A percentile compares a stretch with the other conserved stretches of the same genome.
These are phyloP conservation scores for Thyridium curvatum DNA, from an alignment of 2,329 filamentous ascomycete genomes.

Conservation along the genomic window DNA sequence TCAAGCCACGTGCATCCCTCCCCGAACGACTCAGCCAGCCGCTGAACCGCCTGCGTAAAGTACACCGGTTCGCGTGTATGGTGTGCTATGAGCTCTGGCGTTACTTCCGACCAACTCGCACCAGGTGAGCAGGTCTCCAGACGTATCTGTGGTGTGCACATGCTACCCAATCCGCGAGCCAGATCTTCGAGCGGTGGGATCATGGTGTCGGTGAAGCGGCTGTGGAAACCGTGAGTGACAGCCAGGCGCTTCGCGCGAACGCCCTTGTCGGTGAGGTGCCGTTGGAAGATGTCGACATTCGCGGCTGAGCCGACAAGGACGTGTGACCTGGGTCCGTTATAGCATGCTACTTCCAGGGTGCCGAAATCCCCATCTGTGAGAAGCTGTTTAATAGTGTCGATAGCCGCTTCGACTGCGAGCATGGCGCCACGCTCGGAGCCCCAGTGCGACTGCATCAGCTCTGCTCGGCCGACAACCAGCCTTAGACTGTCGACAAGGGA, in stretches of 20 bases:
- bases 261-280: constrained; percentile 4
- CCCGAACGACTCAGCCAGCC: constrained; percentile 12
- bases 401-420: constrained; percentile 30
- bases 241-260: constrained; percentile 6
- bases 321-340: constrained; percentile 12
- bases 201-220: constrained; percentile 10
- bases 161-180: constrained; percentile 3
- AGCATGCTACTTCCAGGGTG: constrained; percentile 14
- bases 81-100: constrained; percentile 2
- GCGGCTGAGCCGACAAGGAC: constrained; percentile 10
- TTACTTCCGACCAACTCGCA: not conserved
- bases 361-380: too few species aligned
- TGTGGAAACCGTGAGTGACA: constrained; percentile 17
- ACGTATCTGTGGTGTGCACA: constrained; percentile 1
- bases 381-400: too few species aligned
- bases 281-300: constrained; percentile 6
- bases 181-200: constrained; percentile 6
- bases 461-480: constrained; percentile 19
- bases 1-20: constrained; percentile 23
- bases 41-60: constrained; percentile 17
- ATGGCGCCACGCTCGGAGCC: constrained; percentile 28
- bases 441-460: constrained; percentile 23
- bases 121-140: constrained; percentile 4
- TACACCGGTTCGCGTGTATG: constrained; percentile 20
- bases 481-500: constrained; percentile 21